These are phyloP conservation scores for Hamigera avellanea DNA, from an alignment of 495 filamentous ascomycete species.

Conservation along the genomic window DNA sequence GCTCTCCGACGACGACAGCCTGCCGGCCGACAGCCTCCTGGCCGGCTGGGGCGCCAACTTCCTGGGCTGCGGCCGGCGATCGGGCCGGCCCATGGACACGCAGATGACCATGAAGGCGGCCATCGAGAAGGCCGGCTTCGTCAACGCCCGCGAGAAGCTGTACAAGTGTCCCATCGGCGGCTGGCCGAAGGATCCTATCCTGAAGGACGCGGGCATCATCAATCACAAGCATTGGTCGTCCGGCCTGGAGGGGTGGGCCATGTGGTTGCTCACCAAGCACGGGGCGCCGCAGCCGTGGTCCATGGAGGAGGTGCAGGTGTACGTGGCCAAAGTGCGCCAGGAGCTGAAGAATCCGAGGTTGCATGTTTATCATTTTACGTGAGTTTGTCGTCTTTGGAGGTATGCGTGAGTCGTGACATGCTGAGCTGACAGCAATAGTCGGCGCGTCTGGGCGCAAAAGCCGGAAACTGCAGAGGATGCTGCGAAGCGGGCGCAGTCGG, in stretches of 20 bases:
- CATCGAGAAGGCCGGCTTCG: constrained; percentile 10
- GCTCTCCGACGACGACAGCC: constrained; percentile 15
- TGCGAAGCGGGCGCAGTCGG: too few species aligned
- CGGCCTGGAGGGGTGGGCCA: constrained; percentile 6
- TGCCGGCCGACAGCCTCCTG: constrained; percentile 11
- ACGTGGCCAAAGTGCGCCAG: constrained; percentile 1
- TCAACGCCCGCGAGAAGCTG: constrained; percentile 5
- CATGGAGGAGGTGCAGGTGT: constrained; percentile 1
- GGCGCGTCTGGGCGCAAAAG: neutral
- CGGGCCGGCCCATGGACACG: neutral
- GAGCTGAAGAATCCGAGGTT: neutral
- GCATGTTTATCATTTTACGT: constrained; percentile 1
- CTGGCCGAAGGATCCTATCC: constrained; percentile 9
- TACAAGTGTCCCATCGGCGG: constrained; percentile 9
- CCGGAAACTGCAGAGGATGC: too few species aligned
- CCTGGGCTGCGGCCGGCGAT: constrained; percentile 23
- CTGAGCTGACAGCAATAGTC: too few species aligned
- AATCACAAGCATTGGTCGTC: neutral
- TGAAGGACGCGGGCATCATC: constrained; percentile 9
- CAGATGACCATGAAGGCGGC: constrained; percentile 6
- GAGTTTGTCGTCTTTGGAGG: neutral
- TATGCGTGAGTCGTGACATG: neutral
- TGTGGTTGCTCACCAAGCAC: constrained; percentile 1
- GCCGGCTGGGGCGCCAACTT: constrained; percentile 4
- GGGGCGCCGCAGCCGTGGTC: neutral